phyloP scores from a whole-genome alignment of 768 basidiomycete genomes.

The Tulasnella sp. region DNA sequence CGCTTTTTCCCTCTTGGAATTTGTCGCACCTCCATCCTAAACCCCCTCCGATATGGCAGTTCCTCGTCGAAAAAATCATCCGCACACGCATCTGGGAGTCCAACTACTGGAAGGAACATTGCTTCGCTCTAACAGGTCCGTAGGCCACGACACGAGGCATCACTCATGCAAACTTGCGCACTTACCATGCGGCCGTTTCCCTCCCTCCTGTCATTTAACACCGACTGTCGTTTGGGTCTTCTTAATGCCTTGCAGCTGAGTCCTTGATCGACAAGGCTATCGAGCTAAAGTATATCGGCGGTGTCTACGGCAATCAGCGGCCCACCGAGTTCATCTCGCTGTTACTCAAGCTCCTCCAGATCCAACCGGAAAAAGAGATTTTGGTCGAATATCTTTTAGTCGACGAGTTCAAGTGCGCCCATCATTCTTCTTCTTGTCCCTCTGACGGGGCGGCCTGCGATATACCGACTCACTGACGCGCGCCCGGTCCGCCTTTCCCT shows the following conservation, averaged over 20 bases:
- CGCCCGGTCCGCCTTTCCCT: not conserved
- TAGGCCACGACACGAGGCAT: slow-evolving; percentile 22
- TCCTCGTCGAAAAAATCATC: slow-evolving; percentile 92
- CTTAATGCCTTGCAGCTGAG: slow-evolving; percentile 58
- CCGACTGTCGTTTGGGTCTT: not conserved
- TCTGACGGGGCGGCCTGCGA: not conserved
- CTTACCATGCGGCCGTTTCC: slow-evolving; percentile 19
- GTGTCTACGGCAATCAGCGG: slow-evolving; percentile 91
- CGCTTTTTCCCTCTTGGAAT: not conserved
- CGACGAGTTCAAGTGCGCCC: slow-evolving; percentile 95
- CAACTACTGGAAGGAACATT: slow-evolving; percentile 96
- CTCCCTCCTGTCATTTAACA: not conserved
- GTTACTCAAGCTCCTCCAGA: slow-evolving; percentile 88
- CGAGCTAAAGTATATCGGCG: slow-evolving; percentile 75
- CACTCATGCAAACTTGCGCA: slow-evolving; percentile 26
- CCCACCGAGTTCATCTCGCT: slow-evolving; percentile 94
- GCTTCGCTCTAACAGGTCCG: slow-evolving; percentile 90
- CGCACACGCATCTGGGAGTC: slow-evolving; percentile 95
- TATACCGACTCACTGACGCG: slow-evolving; percentile 19
- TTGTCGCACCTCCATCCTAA: slow-evolving; percentile 32
- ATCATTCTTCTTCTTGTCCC: not conserved
- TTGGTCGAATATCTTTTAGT: slow-evolving; percentile 90
- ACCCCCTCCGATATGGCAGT: slow-evolving; percentile 49
- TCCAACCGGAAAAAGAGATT: slow-evolving; percentile 98
- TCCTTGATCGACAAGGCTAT: slow-evolving; percentile 91